Base-by-base conservation (phyloP, 2,329 filamentous ascomycete genomes). In the Cercospora brassicicola region DNA sequence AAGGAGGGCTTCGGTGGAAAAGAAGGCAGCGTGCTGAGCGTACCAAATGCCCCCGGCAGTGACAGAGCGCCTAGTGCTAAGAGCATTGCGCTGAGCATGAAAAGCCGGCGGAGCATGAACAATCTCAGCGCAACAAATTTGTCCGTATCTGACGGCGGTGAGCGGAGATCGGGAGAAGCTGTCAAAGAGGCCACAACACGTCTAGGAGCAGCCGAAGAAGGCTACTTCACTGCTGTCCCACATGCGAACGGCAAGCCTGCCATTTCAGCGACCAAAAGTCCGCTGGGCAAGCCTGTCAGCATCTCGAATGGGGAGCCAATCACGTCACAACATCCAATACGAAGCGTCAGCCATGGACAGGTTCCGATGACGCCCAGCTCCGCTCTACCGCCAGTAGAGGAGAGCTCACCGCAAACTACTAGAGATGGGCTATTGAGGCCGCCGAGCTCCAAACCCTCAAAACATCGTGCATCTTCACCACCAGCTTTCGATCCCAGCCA, bases 181-280 rank as follows among this genome's bases (percentile, higher is more conserved):
- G 69, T 75, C 18, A 75, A 73, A 61, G 74, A 75, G 66, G 69
- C 69, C 45, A 67, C 67, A 30, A 72, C 69, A 56, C 66, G 72
- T 51, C 70, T 71, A 28, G 73, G 74, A 42, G 74, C 75, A 18
- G 71, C 80, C 59, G 82, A 83, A 73, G 82, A 84, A 67, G 82
- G 82, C 70, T 83, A 83, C 75, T 84, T 84, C 69, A 79, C 80
- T 36, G 78, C 79, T 36, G 71, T 79, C 67, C 61, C 61, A 28
- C 30, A 53, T 55, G 71, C 70, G 45, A 81, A 74, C 76, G 82
- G 73, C 51, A 76, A 74, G 76, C 79, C 73, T 69, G 68, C 71
- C 64, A 74, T 64, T 76, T 20, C 51, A 48, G 78, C 71, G 77
- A 77, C 68, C 70, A 80, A 71, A 45, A 74, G 74, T 59, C 73